Conservation (phyloP, 2,329 filamentous ascomycete genomes). For the Fusarium nisikadoi region DNA sequence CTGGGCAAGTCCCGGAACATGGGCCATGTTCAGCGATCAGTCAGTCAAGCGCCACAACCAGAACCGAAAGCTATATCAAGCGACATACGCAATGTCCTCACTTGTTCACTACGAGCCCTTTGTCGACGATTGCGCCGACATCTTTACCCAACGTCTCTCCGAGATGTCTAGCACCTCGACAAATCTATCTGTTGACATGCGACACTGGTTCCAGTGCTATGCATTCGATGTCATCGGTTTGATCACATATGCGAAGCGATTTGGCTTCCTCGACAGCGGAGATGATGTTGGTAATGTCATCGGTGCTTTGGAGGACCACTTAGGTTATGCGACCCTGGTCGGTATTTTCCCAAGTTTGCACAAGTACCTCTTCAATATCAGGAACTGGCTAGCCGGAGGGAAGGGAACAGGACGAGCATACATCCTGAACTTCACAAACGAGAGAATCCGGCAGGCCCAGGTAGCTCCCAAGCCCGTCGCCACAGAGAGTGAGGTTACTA, state of each 20-base stretch:
- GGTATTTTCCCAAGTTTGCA: slow-evolving; percentile 16
- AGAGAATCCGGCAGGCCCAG: slow-evolving; percentile 10
- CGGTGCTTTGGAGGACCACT: slow-evolving; percentile 8
- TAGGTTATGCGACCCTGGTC: background rate
- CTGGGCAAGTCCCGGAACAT: background rate
- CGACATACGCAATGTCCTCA: slow-evolving; percentile 30
- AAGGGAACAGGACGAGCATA: slow-evolving; percentile 18
- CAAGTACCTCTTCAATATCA: background rate
- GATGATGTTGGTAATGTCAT: slow-evolving; percentile 23
- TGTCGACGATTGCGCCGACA: slow-evolving; percentile 19
- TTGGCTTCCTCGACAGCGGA: slow-evolving; percentile 21
- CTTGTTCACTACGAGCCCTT: slow-evolving; percentile 25
- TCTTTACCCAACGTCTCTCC: slow-evolving; percentile 5
- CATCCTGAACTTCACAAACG: slow-evolving; percentile 17
- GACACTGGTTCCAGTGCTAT: slow-evolving; percentile 34
- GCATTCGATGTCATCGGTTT: slow-evolving; percentile 28
- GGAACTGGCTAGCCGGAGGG: slow-evolving; percentile 7
- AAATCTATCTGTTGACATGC: background rate
- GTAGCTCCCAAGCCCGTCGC: background rate
- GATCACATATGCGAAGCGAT: slow-evolving; percentile 28
- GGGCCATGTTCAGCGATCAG: slow-evolving; percentile 11
- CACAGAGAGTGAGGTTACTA: background rate
- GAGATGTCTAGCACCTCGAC: background rate
- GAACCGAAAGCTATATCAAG: slow-evolving; percentile 21
- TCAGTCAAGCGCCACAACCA: background rate